Base-by-base conservation (phyloP, 2,329 filamentous ascomycete species). In the Drechslerella dactyloides region DNA sequence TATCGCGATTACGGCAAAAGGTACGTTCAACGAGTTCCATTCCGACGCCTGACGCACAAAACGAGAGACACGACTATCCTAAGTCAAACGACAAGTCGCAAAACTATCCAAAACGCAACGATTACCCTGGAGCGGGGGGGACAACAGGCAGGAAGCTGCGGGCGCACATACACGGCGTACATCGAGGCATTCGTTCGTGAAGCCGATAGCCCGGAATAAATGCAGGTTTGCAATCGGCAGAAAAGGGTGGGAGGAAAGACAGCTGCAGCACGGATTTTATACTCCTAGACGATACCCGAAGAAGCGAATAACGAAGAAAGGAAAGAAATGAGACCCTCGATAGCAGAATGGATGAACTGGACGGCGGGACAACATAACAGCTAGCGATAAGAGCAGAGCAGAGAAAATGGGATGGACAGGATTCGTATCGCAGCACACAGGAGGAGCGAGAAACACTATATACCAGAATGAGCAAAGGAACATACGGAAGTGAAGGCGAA, bases 21-120 rank as follows among this genome's bases (percentile, higher is more conserved):
- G 8, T 33, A 8, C 27, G 27, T 3, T 33, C 59, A 35, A 55
- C 48, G 59, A 56, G 56, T 72, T 72, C 68, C 68, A 61, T 65
- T 65, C 60, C 60, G 68, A 72, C 68, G 68, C 68, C 68, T 54
- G 59, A 60, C 68, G 68, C 68, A 72, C 51, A 65, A 53, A 72
- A 72, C 55, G 60, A 64, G 66, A 64, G 68, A 72, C 68, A 33
- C 15, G 35, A 50, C 48, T 37, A 51, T 40, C 53, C 21, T 17
- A 63, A 30, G 53, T 24, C 35, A 52, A 46, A 55, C 44, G 30
- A 51, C 21, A 21, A 24, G 27, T 27, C n/a, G 10, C 54, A 52
- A 24, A 59, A 55, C 23, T 37, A 64, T 70, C 60, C 46, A 64
- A 64, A 62, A 53, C 21, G 42, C n/a, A 33, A 21, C 40, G 46